Base-by-base conservation (phyloP, 768 basidiomycete species). In the Kwoniella newhampshirensis region DNA sequence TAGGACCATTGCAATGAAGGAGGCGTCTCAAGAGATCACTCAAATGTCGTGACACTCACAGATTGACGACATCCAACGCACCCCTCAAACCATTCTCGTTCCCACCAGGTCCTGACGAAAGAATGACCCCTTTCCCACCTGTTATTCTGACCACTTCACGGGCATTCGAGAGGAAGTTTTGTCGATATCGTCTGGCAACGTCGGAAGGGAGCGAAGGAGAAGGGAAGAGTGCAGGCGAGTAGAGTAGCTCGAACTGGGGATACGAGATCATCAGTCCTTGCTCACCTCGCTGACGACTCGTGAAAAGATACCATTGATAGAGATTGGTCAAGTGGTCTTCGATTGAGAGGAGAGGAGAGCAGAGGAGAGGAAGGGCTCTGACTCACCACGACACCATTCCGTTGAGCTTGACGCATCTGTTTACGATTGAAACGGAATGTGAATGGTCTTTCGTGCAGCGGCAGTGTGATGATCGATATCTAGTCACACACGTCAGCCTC, bases 161-260 rank as follows among this genome's bases (percentile, higher is more conserved):
- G 1, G 75, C 73, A 47, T 76, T 76, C 8, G 68, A 61, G 30
- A 76, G 48, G 60, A 71, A 74, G 41, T 76, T 76, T 51, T 76
- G 75, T 6, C 73, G 66, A 35, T 66, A 66, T 49, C 63, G 35
- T 9, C 57, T 37, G 15, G 57, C 59, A 17, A 47, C 57, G 9
- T 66, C 69, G 17, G 54, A 36, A 1, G 64, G 60, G 8, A 57
- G 61, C 20, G 43, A 40, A 1, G 62, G 25, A 1, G 62, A 51
- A 13, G 75, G 63, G 57, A 64, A 71, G 7, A 76, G 62, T 0
- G 61, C 73, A 18, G 70, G 51, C 12, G 71, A 56, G 47, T 75
- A 76, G 17, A 68, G 60, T 53, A 76, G 61, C 47, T 76, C 75
- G 43, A 76, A 70, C 75, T 76, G 66, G 2, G 6, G n/a, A 39